Conservation (phyloP, 192 early-diverging fungal species). For the Funneliformis mosseae region DNA sequence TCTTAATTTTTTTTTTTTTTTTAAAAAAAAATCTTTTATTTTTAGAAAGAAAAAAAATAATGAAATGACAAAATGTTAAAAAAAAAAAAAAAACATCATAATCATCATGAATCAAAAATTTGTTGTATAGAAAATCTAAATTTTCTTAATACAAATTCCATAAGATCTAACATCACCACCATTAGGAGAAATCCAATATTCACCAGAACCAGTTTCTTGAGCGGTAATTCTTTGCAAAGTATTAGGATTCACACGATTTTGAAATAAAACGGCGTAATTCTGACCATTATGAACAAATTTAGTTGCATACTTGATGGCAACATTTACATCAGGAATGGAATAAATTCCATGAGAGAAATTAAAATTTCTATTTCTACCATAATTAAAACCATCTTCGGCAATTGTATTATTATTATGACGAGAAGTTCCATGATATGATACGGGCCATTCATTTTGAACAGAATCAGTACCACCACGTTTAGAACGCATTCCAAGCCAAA, state of each 20-base stretch:
- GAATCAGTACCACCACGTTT: background rate
- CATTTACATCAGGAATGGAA: conserved; percentile 24
- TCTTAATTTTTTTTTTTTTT: too few species aligned
- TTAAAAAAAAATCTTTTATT: too few species aligned
- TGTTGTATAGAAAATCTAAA: background rate
- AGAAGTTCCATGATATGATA: conserved; percentile 33
- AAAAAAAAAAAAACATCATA: too few species aligned
- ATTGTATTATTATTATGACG: conserved; percentile 1
- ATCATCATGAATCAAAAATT: too few species aligned
- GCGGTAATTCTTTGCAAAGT: conserved; percentile 6
- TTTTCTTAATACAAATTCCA: conserved; percentile 28
- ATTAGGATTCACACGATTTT: conserved; percentile 30
- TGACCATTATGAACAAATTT: background rate
- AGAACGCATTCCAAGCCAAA: conserved; percentile 2
- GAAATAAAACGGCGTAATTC: conserved; percentile 14
- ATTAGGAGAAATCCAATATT: conserved; percentile 30
- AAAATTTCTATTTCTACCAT: background rate
- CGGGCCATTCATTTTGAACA: conserved; percentile 28
- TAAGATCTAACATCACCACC: conserved; percentile 27
- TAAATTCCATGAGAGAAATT: conserved; percentile 28
- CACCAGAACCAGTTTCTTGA: background rate
- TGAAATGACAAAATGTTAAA: too few species aligned
- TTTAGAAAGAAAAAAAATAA: too few species aligned
- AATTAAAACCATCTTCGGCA: conserved; percentile 12
- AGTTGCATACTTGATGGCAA: conserved; percentile 10